Conservation (phyloP, 345 rosid species). For the Eucalyptus curtisii region DNA sequence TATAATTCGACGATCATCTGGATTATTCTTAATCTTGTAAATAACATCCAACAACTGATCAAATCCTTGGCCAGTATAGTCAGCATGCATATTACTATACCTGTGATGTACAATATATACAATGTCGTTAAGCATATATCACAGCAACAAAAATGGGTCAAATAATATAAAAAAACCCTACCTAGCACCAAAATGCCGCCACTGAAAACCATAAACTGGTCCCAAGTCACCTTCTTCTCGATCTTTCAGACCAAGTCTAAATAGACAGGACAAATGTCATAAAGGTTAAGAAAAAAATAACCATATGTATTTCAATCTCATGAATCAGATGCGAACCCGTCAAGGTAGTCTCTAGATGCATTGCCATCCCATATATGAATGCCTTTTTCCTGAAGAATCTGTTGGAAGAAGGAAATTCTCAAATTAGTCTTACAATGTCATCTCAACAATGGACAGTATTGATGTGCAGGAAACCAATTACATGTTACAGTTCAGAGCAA, state of each 20-base stretch:
- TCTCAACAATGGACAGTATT: neutral
- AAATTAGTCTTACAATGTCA: neutral
- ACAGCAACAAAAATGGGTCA: neutral
- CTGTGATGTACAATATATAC: constrained; percentile 16
- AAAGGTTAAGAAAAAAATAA: neutral
- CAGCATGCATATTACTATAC: constrained; percentile 93
- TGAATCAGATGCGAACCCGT: constrained; percentile 31
- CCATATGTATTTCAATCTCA: neutral
- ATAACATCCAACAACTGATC: constrained; percentile 90
- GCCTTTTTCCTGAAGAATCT: constrained; percentile 93
- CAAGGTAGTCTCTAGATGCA: constrained; percentile 89
- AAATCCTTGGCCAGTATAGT: constrained; percentile 89
- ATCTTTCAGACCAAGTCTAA: constrained; percentile 62
- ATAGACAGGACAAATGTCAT: neutral
- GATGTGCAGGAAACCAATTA: neutral
- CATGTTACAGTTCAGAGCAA: neutral
- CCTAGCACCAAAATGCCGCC: constrained; percentile 99
- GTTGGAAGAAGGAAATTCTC: constrained; percentile 3
- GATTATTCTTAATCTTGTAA: constrained; percentile 83
- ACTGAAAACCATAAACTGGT: constrained; percentile 95
- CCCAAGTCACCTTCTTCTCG: constrained; percentile 97
- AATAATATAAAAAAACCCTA: constrained; percentile 3
- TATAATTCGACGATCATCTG: constrained; percentile 79
- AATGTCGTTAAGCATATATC: neutral
- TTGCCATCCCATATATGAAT: constrained; percentile 96